phyloP scores from a whole-genome alignment of 1,284 basidiomycete genomes.

The Ceratobasidium sp. region DNA sequence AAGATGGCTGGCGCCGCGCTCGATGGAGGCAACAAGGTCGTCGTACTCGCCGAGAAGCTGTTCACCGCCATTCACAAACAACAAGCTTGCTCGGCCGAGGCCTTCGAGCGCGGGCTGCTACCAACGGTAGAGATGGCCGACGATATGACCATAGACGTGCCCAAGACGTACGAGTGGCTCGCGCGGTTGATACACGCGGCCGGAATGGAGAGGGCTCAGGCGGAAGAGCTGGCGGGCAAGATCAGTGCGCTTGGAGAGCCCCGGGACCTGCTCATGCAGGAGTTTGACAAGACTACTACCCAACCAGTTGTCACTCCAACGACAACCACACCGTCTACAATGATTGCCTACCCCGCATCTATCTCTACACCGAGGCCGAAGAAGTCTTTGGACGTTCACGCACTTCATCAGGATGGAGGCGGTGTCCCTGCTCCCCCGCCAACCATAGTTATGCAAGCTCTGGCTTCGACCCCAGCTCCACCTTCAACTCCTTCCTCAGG shows the following conservation, averaged over 20 bases:
- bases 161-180: constrained; percentile 82
- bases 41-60: constrained; percentile 63
- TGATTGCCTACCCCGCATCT: too few relatives aligned
- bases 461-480: too few relatives aligned
- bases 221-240: constrained; percentile 61
- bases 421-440: too few relatives aligned
- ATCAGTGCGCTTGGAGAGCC: constrained; percentile 51
- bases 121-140: constrained; percentile 78
- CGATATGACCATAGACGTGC: constrained; percentile 88
- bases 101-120: constrained; percentile 74
- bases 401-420: too few relatives aligned
- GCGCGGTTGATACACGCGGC: constrained; percentile 77
- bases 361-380: too few relatives aligned
- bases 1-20: neutral
- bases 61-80: constrained; percentile 66
- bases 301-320: neutral
- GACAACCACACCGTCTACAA: too few relatives aligned
- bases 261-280: constrained; percentile 49
- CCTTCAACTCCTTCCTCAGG: too few relatives aligned
- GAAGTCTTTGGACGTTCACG: too few relatives aligned
- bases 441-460: too few relatives aligned
- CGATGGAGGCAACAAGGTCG: neutral
- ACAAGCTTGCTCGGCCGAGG: constrained; percentile 63
- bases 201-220: constrained; percentile 60
- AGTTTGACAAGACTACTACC: constrained; percentile 46